Base-by-base conservation (phyloP, 2,329 filamentous ascomycete genomes). In the Onygenales sp. region DNA sequence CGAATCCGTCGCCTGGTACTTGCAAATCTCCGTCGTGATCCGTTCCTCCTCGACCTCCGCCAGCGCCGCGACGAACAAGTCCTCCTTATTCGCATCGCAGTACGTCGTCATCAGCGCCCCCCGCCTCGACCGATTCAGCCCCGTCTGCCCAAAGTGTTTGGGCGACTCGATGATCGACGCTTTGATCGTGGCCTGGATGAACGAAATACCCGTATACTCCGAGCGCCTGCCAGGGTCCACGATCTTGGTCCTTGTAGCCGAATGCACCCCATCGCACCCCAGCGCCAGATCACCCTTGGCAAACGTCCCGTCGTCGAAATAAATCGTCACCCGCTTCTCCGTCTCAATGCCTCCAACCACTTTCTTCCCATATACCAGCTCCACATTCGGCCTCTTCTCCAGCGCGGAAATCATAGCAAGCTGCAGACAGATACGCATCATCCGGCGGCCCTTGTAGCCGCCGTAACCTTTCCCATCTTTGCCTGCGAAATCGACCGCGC, bases 231-330 rank as follows among this genome's bases (percentile, higher is more conserved):
- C 62, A 0, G 66, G 65, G n/a, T 72, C 69, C 13, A 73, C 61
- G 52, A 69, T 67, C 11, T 63, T 64, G 13, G 61, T 67, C 14
- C 71, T 64, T 27, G 69, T 63, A 8, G 62, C 61, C 1, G 71
- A 73, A 59, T 72, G 69, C 5, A 73, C 70, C 0, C 71, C 71
- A 55, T 73, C 71, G 51, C 69, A 72, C 9, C 70, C 71, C 32
- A 73, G 57, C 2, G 72, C 57, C 9, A 73, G 52, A 54, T 73
- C 67, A 0, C 66, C 69, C 5, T 59, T 59, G 0, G 65, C 67
- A 5, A 54, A 54, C 39, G 66, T 60, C 8, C 67, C 66, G 52
- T 74, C 73, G 11, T 66, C 57, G 51, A 75, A 75, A 21, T 61
- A 60, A 5, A 72, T 61, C 1, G 62, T 61, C 11, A 71, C 66